phyloP scores from a whole-genome alignment of 805 yeast species.

The Candida arabinofermentans region DNA sequence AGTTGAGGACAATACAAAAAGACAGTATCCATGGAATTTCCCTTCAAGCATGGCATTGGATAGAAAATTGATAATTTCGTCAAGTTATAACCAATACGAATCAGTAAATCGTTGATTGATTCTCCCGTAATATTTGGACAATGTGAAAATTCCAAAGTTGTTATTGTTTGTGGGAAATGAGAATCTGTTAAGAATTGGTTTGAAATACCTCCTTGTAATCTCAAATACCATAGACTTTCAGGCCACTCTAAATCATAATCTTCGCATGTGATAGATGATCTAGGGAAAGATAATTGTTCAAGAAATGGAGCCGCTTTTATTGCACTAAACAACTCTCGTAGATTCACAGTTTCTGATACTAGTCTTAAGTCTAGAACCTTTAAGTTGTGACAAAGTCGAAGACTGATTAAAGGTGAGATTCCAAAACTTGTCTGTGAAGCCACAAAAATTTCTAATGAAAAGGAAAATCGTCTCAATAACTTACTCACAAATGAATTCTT shows the following conservation, averaged over 20 bases:
- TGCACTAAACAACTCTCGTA: conserved; percentile 73
- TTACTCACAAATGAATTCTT: conserved; percentile 88
- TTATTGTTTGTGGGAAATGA: conserved; percentile 68
- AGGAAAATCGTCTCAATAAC: conserved; percentile 70
- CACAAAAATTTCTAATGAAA: conserved; percentile 59
- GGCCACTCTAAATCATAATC: conserved; percentile 75
- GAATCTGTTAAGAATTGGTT: conserved; percentile 71
- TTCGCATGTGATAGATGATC: conserved; percentile 76
- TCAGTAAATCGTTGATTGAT: conserved; percentile 59
- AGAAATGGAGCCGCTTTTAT: conserved; percentile 58
- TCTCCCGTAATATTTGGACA: conserved; percentile 74
- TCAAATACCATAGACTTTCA: conserved; percentile 59
- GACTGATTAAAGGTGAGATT: conserved; percentile 77
- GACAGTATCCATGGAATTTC: conserved; percentile 66
- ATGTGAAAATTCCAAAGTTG: conserved; percentile 73
- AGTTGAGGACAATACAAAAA: conserved; percentile 77
- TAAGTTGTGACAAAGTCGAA: conserved; percentile 64
- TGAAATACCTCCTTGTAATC: conserved; percentile 86
- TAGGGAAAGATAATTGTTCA: conserved; percentile 79
- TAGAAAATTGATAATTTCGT: conserved; percentile 65
- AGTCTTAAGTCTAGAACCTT: conserved; percentile 70
- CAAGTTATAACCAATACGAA: conserved; percentile 62
- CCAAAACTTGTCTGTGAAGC: conserved; percentile 98
- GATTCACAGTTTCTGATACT: conserved; percentile 86
- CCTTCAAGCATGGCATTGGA: conserved; percentile 81